These are phyloP conservation scores for Backusella morwellensis DNA, from an alignment of 192 early-diverging fungal genomes.

Conservation along the genomic window DNA sequence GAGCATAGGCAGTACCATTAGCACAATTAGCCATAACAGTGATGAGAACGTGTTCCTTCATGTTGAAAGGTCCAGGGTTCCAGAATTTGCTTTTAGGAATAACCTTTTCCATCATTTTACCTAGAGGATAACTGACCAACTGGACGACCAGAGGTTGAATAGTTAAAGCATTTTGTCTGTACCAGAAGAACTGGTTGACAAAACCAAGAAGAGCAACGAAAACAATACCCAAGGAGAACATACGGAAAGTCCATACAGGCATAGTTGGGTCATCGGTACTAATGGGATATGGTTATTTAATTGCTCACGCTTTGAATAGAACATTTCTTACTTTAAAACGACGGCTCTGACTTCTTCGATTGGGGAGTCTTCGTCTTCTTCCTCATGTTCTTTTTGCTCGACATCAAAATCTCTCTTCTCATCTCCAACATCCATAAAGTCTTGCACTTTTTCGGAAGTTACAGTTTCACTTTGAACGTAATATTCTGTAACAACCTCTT, in stretches of 20 bases:
- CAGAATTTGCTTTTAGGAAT: conserved; percentile 42
- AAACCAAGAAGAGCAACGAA: conserved; percentile 42
- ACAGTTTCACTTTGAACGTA: conserved; percentile 2
- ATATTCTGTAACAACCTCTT: not conserved
- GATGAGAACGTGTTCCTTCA: conserved; percentile 71
- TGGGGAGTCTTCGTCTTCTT: conserved; percentile 40
- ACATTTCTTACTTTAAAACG: conserved; percentile 37
- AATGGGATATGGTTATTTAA: not conserved
- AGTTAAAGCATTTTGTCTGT: conserved; percentile 41
- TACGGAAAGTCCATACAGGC: conserved; percentile 53
- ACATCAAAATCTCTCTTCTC: not conserved
- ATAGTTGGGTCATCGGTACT: conserved; percentile 49
- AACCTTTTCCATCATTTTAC: conserved; percentile 39
- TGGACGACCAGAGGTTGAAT: conserved; percentile 47
- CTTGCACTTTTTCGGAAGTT: conserved; percentile 5
- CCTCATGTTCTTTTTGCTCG: not conserved
- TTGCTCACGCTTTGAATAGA: not conserved
- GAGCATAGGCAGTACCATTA: conserved; percentile 51
- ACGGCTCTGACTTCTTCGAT: conserved; percentile 46
- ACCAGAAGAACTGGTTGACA: conserved; percentile 49
- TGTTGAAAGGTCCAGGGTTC: conserved; percentile 65
- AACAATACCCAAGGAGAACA: conserved; percentile 42
- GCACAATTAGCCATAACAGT: conserved; percentile 50
- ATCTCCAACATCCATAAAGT: not conserved
- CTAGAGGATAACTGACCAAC: conserved; percentile 50